These are phyloP conservation scores for Pezicula carpinea DNA, from an alignment of 2,329 filamentous ascomycete species.

Conservation along the genomic window DNA sequence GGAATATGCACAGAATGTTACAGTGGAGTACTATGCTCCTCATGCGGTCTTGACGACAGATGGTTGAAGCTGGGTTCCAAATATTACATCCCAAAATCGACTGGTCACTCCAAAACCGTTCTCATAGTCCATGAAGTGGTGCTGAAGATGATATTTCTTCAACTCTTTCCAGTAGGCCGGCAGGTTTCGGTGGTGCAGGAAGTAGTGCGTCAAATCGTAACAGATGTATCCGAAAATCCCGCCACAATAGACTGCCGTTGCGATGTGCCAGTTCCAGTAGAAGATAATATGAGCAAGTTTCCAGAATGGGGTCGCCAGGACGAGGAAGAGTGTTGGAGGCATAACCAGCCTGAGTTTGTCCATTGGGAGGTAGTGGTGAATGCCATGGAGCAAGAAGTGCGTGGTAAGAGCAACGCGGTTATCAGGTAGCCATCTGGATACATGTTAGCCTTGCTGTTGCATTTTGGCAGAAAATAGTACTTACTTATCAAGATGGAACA, in stretches of 20 bases:
- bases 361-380: slow-evolving; percentile 99
- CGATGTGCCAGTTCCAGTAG: slow-evolving; percentile 79
- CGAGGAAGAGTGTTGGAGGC: slow-evolving; percentile 84
- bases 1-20: slow-evolving; percentile 6
- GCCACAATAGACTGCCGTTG: slow-evolving; percentile 74
- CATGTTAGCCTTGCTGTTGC: slow-evolving; percentile 24
- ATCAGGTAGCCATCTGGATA: slow-evolving; percentile 73
- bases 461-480: slow-evolving; percentile 29
- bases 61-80: slow-evolving; percentile 73
- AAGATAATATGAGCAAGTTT: slow-evolving; percentile 81
- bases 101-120: slow-evolving; percentile 96
- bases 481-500: slow-evolving; percentile 93
- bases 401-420: slow-evolving; percentile 80
- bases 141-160: slow-evolving; percentile 96
- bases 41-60: slow-evolving; percentile 17
- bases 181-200: slow-evolving; percentile 91
- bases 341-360: slow-evolving; percentile 96
- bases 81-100: slow-evolving; percentile 90
- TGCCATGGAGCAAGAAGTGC: slow-evolving; percentile 92
- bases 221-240: slow-evolving; percentile 93
- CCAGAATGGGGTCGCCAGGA: slow-evolving; percentile 86
- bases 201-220: slow-evolving; percentile 98
- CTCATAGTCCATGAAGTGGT: slow-evolving; percentile 97
- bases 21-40: background rate
- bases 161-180: slow-evolving; percentile 84